phyloP scores from a whole-genome alignment of 1,139 yeast genomes.

The Kurtzmaniella quercitrusa region DNA sequence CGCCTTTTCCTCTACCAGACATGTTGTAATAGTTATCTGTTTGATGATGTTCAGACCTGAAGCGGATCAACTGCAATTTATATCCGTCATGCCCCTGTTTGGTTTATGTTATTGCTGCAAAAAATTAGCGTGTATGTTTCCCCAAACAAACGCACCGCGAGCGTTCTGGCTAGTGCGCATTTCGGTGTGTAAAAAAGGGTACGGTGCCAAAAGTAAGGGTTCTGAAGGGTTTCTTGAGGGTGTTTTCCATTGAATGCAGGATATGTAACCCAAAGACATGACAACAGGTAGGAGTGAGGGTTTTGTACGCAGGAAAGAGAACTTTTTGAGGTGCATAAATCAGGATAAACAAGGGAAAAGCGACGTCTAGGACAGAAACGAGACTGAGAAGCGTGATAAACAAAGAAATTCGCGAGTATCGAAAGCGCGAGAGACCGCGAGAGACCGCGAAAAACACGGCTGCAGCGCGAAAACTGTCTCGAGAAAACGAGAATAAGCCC shows the following conservation, averaged over 20 bases:
- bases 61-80: neutral
- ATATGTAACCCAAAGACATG: too few relatives aligned
- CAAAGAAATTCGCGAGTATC: neutral
- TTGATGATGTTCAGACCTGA: slow-evolving; percentile 5
- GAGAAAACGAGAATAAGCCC: neutral
- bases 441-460: neutral
- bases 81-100: neutral
- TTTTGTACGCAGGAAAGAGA: too few relatives aligned
- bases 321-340: neutral
- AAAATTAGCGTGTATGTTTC: neutral
- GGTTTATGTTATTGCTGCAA: neutral
- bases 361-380: neutral
- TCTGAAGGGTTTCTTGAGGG: too few relatives aligned
- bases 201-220: neutral
- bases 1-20: slow-evolving; percentile 99
- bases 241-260: too few relatives aligned
- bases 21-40: slow-evolving; percentile 41
- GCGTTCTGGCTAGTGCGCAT: neutral
- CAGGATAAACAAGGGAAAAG: neutral
- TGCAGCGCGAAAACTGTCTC: neutral
- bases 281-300: too few relatives aligned
- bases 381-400: neutral
- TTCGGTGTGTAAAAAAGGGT: neutral
- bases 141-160: neutral
- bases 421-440: neutral